A percentile compares a stretch with the other conserved stretches of the same genome.
These are phyloP conservation scores for Mrakia hoshinonis DNA, from an alignment of 768 basidiomycete species.

Conservation along the genomic window DNA sequence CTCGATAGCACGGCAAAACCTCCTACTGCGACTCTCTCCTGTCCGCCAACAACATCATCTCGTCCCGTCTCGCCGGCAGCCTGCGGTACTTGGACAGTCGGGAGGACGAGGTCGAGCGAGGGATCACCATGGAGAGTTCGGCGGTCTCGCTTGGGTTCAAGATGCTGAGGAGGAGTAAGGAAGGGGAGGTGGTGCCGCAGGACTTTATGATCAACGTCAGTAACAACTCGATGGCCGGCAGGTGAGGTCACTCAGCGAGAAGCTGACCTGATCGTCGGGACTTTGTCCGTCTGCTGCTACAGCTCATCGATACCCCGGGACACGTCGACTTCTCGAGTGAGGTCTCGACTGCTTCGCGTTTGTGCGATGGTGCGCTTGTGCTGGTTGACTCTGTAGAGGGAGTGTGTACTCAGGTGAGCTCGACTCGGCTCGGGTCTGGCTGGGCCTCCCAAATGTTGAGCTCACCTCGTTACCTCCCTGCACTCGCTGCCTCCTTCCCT, in stretches of 20 bases:
- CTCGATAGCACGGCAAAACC: slow-evolving; percentile 70
- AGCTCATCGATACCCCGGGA: slow-evolving; percentile 93
- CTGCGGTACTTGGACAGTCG: slow-evolving; percentile 89
- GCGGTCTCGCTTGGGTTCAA: slow-evolving; percentile 46
- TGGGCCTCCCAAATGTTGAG: not conserved
- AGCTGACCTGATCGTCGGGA: not conserved
- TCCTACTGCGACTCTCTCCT: slow-evolving; percentile 81
- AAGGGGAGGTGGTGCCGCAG: slow-evolving; percentile 33
- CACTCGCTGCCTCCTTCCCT: not conserved
- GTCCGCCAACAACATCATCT: slow-evolving; percentile 96
- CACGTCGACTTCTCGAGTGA: slow-evolving; percentile 98
- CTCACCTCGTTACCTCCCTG: not conserved
- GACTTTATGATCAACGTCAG: slow-evolving; percentile 30
- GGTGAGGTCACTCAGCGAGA: not conserved
- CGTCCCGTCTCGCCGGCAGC: slow-evolving; percentile 86
- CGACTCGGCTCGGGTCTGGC: not conserved
- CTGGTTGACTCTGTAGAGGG: slow-evolving; percentile 96
- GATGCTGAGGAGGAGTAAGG: slow-evolving; percentile 32
- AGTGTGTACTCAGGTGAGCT: slow-evolving; percentile 84
- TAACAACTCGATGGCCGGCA: not conserved
- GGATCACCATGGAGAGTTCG: slow-evolving; percentile 98
- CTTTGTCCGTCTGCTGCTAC: not conserved
- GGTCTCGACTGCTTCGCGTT: slow-evolving; percentile 82
- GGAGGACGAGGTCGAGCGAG: slow-evolving; percentile 93
- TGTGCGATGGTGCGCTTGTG: slow-evolving; percentile 92